Evolutionary conservation across 768 basidiomycete species (phyloP).

Genomic region (Boletus sp.): DNA sequence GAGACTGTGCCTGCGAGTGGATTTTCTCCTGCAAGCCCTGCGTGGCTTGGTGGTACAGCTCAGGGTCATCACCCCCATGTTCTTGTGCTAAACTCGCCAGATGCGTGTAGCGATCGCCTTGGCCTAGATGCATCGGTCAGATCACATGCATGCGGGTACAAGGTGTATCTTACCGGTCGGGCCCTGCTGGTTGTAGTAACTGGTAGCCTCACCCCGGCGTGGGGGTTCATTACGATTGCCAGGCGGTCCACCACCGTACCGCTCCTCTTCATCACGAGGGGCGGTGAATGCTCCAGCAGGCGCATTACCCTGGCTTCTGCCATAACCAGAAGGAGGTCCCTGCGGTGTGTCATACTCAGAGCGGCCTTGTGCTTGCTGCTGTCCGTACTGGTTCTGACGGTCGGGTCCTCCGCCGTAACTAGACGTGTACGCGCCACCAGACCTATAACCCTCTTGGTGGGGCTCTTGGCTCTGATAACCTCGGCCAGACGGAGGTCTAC

Average conservation of each 20-base stretch:
- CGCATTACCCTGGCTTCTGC: conserved; percentile 2
- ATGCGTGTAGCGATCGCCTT: conserved; percentile 19
- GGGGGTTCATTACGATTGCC: conserved; percentile 2
- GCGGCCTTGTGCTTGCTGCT: conserved; percentile 6
- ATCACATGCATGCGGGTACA: not conserved
- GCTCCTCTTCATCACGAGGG: conserved; percentile 11
- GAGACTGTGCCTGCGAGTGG: conserved; percentile 14
- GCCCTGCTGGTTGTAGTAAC: conserved; percentile 17
- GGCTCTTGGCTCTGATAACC: conserved; percentile 6
- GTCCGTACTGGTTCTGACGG: conserved; percentile 12
- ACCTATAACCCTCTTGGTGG: conserved; percentile 1
- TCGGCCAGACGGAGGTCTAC: conserved; percentile 8
- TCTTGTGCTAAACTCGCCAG: conserved; percentile 17
- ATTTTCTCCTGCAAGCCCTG: conserved; percentile 23
- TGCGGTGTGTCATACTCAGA: conserved; percentile 8
- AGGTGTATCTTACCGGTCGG: conserved; percentile 2
- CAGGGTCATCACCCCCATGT: conserved; percentile 20
- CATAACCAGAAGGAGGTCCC: conserved; percentile 1
- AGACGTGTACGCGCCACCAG: not conserved
- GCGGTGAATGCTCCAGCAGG: conserved; percentile 19
- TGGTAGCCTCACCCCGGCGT: conserved; percentile 16
- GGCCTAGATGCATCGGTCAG: conserved; percentile 13
- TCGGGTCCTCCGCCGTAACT: conserved; percentile 5
- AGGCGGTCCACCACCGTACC: not conserved
- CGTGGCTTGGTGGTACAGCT: conserved; percentile 21